phyloP scores from a whole-genome alignment of 371 early-diverging fungal genomes.

The Globomyces sp. region DNA sequence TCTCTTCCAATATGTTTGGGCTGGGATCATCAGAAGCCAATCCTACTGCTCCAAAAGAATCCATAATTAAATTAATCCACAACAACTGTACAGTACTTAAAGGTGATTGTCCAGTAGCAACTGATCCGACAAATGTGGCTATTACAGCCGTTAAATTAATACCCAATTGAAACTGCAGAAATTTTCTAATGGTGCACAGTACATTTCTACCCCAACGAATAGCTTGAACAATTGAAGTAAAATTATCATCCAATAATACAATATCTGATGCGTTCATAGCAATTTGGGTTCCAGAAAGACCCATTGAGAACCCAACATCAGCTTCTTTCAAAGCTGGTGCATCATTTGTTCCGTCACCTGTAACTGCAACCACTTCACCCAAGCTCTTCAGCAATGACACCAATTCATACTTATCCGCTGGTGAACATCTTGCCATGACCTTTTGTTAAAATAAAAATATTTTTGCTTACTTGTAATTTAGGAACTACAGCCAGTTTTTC shows the following conservation, averaged over 20 bases:
- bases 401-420: constrained; percentile 91
- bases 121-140: constrained; percentile 46
- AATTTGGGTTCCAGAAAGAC: constrained; percentile 95
- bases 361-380: constrained; percentile 94
- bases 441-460: not conserved
- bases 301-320: constrained; percentile 98
- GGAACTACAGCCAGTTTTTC: constrained; percentile 80
- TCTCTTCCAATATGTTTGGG: constrained; percentile 70
- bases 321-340: constrained; percentile 95
- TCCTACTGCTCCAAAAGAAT: constrained; percentile 81
- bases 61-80: constrained; percentile 86
- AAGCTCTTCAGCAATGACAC: constrained; percentile 81
- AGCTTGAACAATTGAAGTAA: constrained; percentile 83
- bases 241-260: constrained; percentile 93
- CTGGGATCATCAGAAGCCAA: constrained; percentile 86
- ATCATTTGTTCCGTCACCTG: constrained; percentile 98
- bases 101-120: constrained; percentile 37
- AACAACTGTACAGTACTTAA: constrained; percentile 66
- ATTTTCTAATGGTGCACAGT: constrained; percentile 93
- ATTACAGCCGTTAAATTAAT: constrained; percentile 92
- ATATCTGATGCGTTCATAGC: constrained; percentile 93
- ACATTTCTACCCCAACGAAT: constrained; percentile 95
- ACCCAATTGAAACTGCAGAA: constrained; percentile 95
- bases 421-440: constrained; percentile 90
- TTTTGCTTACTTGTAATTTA: constrained; percentile 68